Conservation (phyloP, 108 stramenopile species). For the Cylindrotheca closterium region DNA sequence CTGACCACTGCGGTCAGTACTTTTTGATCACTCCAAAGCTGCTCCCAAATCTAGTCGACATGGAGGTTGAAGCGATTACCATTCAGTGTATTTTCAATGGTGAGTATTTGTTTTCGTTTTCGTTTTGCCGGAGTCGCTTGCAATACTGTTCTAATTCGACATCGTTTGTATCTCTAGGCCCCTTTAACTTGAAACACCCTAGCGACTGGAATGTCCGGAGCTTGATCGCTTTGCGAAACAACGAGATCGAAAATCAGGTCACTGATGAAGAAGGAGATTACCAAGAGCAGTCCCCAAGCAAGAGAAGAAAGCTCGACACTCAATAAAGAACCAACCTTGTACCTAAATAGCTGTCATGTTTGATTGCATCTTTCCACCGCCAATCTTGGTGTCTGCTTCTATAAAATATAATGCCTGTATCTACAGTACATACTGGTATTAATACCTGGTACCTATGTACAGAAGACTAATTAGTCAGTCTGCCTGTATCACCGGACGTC, state of each 20-base stretch:
- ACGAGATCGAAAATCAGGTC: neutral
- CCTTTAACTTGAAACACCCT: conserved; percentile 19
- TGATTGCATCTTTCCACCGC: too few relatives aligned
- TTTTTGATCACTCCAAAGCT: conserved; percentile 99
- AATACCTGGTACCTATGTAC: too few relatives aligned
- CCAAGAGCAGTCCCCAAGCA: neutral
- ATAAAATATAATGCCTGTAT: too few relatives aligned
- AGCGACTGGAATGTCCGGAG: conserved; percentile 19
- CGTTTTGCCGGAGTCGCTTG: conserved; percentile 25
- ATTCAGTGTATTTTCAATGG: conserved; percentile 93
- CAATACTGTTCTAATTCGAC: neutral
- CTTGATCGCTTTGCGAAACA: conserved; percentile 15
- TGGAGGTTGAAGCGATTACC: conserved; percentile 92
- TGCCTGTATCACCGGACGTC: too few relatives aligned
- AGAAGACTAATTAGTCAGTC: too few relatives aligned
- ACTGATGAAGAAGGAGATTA: neutral
- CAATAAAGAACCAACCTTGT: too few relatives aligned
- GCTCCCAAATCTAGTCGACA: conserved; percentile 89
- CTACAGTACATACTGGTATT: too few relatives aligned
- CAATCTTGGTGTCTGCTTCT: too few relatives aligned
- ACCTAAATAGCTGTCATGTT: too few relatives aligned
- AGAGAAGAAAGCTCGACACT: too few relatives aligned
- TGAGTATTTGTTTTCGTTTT: conserved; percentile 38
- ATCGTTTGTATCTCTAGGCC: neutral
- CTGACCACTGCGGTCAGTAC: conserved; percentile 86